phyloP scores from a whole-genome alignment of 805 yeast genomes.

The Brettanomyces nanus region DNA sequence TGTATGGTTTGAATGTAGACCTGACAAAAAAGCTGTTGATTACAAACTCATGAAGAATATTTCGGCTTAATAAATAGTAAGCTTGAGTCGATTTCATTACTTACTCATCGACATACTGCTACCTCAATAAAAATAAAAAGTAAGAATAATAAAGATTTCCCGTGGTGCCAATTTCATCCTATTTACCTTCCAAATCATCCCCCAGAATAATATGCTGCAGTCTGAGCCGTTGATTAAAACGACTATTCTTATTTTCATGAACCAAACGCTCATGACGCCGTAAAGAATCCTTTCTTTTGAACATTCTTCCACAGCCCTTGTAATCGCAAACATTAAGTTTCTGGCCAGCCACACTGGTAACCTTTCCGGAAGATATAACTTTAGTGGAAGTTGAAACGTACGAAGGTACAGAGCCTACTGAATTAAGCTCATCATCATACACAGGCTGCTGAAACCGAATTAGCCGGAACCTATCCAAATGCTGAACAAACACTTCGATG shows the following conservation, averaged over 20 bases:
- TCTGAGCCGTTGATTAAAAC: slow-evolving; percentile 29
- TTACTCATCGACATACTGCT: no score
- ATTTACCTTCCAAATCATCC: neutral
- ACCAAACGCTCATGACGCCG: slow-evolving; percentile 45
- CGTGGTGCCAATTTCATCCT: neutral
- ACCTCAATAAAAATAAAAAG: no score
- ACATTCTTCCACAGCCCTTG: slow-evolving; percentile 36
- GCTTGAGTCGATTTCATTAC: no score
- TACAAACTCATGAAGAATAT: no score
- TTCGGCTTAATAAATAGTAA: no score
- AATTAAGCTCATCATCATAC: neutral
- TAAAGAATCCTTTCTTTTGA: slow-evolving; percentile 46
- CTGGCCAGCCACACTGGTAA: slow-evolving; percentile 4
- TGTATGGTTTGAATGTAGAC: no score
- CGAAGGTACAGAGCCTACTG: neutral
- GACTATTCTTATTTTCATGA: slow-evolving; percentile 35
- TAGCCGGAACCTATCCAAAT: slow-evolving; percentile 1
- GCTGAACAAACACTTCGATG: neutral
- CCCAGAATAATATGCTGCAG: slow-evolving; percentile 2
- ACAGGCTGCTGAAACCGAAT: slow-evolving; percentile 1
- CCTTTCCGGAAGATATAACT: slow-evolving; percentile 1
- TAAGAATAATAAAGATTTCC: no score
- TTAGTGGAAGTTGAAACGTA: neutral
- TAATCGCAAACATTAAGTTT: slow-evolving; percentile 13
- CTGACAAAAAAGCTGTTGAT: no score